Evolutionary conservation across 768 basidiomycete genomes (phyloP).

Genomic region (Clavaria fumosa): DNA sequence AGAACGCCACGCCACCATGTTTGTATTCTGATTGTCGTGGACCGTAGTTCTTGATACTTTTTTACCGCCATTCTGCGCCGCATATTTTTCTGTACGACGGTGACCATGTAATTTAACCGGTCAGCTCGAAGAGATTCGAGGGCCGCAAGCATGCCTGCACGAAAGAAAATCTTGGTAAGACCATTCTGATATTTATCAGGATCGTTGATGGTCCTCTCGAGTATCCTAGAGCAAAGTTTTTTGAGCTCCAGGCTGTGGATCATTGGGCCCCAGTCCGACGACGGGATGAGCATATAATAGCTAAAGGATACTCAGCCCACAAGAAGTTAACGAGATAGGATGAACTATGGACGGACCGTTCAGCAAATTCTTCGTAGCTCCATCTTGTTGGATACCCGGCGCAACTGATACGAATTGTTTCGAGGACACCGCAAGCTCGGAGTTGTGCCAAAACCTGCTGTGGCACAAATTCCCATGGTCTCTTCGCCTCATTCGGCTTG

Average conservation of each 20-base stretch:
- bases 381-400: constrained; percentile 97
- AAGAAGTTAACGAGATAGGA: constrained; percentile 1
- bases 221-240: constrained; percentile 68
- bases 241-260: constrained; percentile 70
- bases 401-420: constrained; percentile 97
- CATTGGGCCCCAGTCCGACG: constrained; percentile 74
- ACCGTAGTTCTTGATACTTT: constrained; percentile 55
- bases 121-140: constrained; percentile 84
- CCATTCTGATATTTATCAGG: constrained; percentile 96
- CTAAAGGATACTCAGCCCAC: constrained; percentile 26
- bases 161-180: constrained; percentile 97
- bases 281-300: constrained; percentile 93
- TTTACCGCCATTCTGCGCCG: constrained; percentile 73
- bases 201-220: constrained; percentile 79
- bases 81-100: constrained; percentile 96
- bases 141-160: constrained; percentile 95
- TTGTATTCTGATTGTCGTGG: constrained; percentile 73
- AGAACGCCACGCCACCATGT: constrained; percentile 87
- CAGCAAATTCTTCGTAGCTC: constrained; percentile 98
- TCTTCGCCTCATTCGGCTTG: constrained; percentile 95
- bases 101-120: constrained; percentile 79
- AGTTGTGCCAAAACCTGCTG: constrained; percentile 92
- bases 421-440: constrained; percentile 95
- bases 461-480: constrained; percentile 92
- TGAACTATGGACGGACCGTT: constrained; percentile 44